A percentile compares a stretch with the other conserved stretches of the same genome.
Conservation (phyloP, 495 filamentous ascomycete species). For the Penicillium diatomitis region DNA sequence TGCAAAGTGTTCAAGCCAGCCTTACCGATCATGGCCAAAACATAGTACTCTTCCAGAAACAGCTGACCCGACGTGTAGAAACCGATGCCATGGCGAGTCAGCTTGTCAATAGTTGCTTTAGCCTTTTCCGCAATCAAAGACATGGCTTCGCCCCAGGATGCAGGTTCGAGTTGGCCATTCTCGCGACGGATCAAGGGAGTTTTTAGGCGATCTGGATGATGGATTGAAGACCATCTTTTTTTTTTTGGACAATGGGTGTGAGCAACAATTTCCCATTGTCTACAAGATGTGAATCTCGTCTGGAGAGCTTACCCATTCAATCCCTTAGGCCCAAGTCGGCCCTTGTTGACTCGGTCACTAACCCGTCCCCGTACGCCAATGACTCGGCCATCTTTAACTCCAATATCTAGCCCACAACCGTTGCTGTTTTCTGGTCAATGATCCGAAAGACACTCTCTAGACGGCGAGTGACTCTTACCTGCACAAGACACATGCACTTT, state of each 20-base stretch:
- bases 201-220: neutral
- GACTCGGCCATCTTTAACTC: neutral
- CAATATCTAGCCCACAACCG: neutral
- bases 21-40: neutral
- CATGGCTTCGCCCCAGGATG: neutral
- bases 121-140: neutral
- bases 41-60: neutral
- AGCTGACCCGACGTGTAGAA: neutral
- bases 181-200: neutral
- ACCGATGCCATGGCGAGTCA: neutral
- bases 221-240: neutral
- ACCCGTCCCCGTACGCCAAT: neutral
- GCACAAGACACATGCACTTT: neutral
- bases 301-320: neutral
- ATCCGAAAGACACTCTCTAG: neutral
- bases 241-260: neutral
- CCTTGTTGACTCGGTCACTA: neutral
- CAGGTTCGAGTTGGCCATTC: neutral
- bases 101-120: neutral
- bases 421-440: neutral
- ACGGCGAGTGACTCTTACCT: neutral
- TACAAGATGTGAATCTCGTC: too few species aligned
- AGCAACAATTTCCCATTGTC: too few species aligned
- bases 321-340: neutral
- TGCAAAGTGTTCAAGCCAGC: neutral